Conservation (phyloP, 148 eudicot genomes). For the Nepenthes mirabilis region DNA sequence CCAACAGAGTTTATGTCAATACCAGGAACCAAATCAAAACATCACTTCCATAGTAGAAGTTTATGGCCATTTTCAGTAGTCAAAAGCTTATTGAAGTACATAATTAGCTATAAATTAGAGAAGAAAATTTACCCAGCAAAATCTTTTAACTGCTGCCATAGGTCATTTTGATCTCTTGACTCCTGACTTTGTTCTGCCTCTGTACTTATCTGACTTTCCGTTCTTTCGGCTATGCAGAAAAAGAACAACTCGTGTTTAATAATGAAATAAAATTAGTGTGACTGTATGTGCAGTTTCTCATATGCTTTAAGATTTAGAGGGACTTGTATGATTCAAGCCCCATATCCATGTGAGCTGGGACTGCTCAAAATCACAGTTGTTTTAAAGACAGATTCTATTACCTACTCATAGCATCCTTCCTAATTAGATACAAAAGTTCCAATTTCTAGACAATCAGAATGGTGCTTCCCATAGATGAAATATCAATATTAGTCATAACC, state of each 20-base stretch:
- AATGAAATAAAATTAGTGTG: background rate
- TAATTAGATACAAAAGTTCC: too few relatives aligned
- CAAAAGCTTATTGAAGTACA: background rate
- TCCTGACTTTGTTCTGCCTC: constrained; percentile 26
- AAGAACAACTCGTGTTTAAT: background rate
- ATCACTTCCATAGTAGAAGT: background rate
- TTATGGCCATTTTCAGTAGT: background rate
- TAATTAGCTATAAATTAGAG: background rate
- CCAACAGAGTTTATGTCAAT: too few relatives aligned
- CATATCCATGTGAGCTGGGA: too few relatives aligned
- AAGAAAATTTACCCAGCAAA: constrained; percentile 61
- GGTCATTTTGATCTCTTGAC: constrained; percentile 47
- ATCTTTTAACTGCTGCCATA: constrained; percentile 63
- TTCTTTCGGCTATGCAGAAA: constrained; percentile 33
- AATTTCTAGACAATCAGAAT: too few relatives aligned
- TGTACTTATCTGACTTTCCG: constrained; percentile 29
- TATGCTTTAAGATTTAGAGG: background rate
- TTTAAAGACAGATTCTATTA: too few relatives aligned
- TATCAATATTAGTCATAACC: too few relatives aligned
- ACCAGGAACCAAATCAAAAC: background rate
- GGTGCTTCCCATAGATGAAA: too few relatives aligned
- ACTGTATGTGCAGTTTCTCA: background rate
- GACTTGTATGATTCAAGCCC: background rate
- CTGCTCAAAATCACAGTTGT: too few relatives aligned
- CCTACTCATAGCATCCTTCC: too few relatives aligned